Evolutionary conservation across 495 filamentous ascomycete genomes (phyloP), one percentile per base, ranked within the genome.

Genomic region (Chaetomium cochliodes): DNA sequence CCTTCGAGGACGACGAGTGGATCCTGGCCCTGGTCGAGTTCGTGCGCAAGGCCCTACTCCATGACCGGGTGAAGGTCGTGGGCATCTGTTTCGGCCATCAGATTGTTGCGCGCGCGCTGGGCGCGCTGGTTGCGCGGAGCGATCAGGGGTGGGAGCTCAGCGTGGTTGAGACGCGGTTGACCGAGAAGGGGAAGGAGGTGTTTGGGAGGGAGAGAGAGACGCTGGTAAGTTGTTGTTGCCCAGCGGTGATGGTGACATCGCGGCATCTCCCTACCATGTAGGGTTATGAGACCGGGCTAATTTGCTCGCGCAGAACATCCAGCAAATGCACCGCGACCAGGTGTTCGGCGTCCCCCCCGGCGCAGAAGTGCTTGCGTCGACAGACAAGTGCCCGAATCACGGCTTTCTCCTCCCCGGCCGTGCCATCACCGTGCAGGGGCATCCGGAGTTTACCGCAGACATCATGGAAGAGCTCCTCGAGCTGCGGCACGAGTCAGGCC

Each of bases 31-130:
- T 97, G 0, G 87, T 93, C 2, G 85, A 88, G 46, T 97, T 86
- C 73, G 85, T 84, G 0, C 81, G 83, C 63, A 71, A 80, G 56
- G 65, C 67, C 68, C 88, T 55, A 72, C 76, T 51, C 16, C 83
- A 61, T 23, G 66, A 68, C 30, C 72, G 72, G 44, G 82, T 96
- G 23, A 82, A 85, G 25, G 75, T 96, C 23, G 80, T 96, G 22
- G 92, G 91, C 16, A 84, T 94, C 30, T 97, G 93, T 73, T 97
- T 93, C 74, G 93, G 92, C 20, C 93, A 97, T 72, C 92, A 97
- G 77, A 93, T 97, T 57, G 79, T 96, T 57, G 91, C 84, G 0
- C 82, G 92, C 22, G 92, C 92, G 2, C 70, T 96, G 63, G 90
- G 86, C 1, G 81, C 76, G 37, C 83, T 83, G 52, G 88, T 96